These are phyloP conservation scores for Trichoderma arundinaceum DNA, from an alignment of 2,329 filamentous ascomycete species.

Conservation along the genomic window DNA sequence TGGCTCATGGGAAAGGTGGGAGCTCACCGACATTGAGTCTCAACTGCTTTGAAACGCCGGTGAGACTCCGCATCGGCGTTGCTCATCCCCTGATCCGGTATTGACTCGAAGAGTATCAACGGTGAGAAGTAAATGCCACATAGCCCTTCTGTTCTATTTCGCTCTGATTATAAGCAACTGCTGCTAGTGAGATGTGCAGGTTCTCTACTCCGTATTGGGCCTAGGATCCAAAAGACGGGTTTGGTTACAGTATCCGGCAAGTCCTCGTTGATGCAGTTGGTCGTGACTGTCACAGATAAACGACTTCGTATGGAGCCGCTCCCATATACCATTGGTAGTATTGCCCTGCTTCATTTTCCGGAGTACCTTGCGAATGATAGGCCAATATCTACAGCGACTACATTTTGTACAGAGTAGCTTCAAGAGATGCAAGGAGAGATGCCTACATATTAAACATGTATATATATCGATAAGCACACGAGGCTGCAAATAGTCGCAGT, in stretches of 20 bases:
- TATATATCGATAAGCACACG: neutral
- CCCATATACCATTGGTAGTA: too few species aligned
- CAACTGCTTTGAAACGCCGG: constrained; percentile 1
- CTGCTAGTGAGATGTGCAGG: too few species aligned
- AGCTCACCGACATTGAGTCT: neutral
- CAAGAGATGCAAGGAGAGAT: neutral
- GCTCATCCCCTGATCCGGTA: neutral
- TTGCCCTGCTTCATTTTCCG: neutral
- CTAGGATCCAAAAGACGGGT: too few species aligned
- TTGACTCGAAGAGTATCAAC: neutral
- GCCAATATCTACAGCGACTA: too few species aligned
- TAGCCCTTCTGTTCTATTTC: neutral
- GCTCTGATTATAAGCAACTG: too few species aligned
- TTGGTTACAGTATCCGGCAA: too few species aligned
- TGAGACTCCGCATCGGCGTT: neutral
- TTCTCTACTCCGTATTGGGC: too few species aligned
- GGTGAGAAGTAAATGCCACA: neutral
- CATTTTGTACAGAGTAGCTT: too few species aligned
- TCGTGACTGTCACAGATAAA: neutral
- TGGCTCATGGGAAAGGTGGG: neutral
- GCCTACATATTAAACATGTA: constrained; percentile 1
- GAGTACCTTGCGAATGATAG: neutral
- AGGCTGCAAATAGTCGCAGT: neutral
- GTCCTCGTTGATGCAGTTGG: too few species aligned
- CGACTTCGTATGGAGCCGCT: neutral